Evolutionary conservation across 2,329 filamentous ascomycete species (phyloP), one percentile per base, ranked within the genome.

Genomic region (Neonectria neomacrospora): DNA sequence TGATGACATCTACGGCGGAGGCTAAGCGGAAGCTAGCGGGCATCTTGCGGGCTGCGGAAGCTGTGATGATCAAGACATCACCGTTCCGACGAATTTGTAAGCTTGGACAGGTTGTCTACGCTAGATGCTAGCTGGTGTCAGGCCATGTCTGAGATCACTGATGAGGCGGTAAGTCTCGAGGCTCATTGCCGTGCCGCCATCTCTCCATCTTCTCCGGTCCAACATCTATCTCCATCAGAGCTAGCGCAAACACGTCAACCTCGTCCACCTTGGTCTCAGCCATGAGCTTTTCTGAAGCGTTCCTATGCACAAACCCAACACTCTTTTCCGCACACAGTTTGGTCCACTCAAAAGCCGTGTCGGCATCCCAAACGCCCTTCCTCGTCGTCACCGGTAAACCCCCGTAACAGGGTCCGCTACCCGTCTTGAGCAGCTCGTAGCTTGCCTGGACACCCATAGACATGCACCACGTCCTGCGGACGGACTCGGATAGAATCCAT

Each of bases 401-500:
- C 52, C 62, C 71, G 44, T 41, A 69, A 32, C 51, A 69, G 28
- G 26, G 56, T 0, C 65, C 65, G 7, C 11, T 20, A 3, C 63
- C 64, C 16, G 55, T 69, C 23, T 63, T 68, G 1, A 68, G 26
- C 11, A 67, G 12, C 20, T 64, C 42, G 37, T 71, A 73, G 3
- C 67, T 57, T 11, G 65, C 61, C 30, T 70, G 55, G 3, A 73
- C 59, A n/a, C 67, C 60, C 23, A 64, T 61, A 0, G 64, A 67
- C 8, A 75, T 41, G 22, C 71, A 56, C 67, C 73, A 76, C 1
- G 73, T 75, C 10, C 75, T 70, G 6, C 75, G 66, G n/a, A 75
- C 57, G 22, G 69, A 72, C 58, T 77, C 75, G 3, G 74, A 66
- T 1, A 77, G 51, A 20, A 77, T 70, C 75, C 75, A 77, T 4